A percentile compares a stretch with the other conserved stretches of the same genome.
Conservation (phyloP, 331 rosid species). For the Ulmus americana region DNA sequence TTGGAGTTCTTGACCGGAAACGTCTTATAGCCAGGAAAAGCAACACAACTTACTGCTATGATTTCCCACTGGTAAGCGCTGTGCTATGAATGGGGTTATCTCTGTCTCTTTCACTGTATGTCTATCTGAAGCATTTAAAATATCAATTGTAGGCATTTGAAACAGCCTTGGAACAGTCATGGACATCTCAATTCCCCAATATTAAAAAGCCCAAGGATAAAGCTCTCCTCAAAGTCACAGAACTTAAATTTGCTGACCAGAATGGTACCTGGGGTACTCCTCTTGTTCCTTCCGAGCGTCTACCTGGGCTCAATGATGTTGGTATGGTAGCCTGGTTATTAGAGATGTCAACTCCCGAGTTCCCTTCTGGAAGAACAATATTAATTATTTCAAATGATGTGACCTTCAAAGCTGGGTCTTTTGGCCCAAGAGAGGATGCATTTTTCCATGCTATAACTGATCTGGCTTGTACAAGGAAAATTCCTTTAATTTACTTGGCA, state of each 20-base stretch:
- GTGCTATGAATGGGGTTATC: conserved; percentile 11
- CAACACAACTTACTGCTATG: conserved; percentile 95
- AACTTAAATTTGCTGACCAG: conserved; percentile 68
- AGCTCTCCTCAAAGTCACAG: conserved; percentile 61
- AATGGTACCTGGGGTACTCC: conserved; percentile 86
- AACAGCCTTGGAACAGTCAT: conserved; percentile 80
- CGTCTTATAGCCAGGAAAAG: conserved; percentile 89
- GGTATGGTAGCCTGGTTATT: conserved; percentile 97
- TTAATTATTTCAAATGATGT: conserved; percentile 86
- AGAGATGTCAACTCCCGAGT: conserved; percentile 93
- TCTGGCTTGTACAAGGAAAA: conserved; percentile 70
- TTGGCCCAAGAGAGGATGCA: conserved; percentile 98
- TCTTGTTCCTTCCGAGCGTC: conserved; percentile 61
- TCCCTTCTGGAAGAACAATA: conserved; percentile 87
- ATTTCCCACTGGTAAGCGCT: conserved; percentile 83
- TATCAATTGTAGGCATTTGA: conserved; percentile 73
- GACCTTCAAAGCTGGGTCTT: conserved; percentile 96
- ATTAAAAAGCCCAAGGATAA: conserved; percentile 42
- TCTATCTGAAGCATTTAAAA: conserved; percentile 18
- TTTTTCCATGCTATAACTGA: conserved; percentile 93
- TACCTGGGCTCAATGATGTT: conserved; percentile 74
- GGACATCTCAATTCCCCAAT: conserved; percentile 55
- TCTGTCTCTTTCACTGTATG: conserved; percentile 15
- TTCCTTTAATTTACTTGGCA: conserved; percentile 90
- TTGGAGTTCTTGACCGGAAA: conserved; percentile 77